Conservation (phyloP, 768 basidiomycete genomes). For the Gyrodon lividus region DNA sequence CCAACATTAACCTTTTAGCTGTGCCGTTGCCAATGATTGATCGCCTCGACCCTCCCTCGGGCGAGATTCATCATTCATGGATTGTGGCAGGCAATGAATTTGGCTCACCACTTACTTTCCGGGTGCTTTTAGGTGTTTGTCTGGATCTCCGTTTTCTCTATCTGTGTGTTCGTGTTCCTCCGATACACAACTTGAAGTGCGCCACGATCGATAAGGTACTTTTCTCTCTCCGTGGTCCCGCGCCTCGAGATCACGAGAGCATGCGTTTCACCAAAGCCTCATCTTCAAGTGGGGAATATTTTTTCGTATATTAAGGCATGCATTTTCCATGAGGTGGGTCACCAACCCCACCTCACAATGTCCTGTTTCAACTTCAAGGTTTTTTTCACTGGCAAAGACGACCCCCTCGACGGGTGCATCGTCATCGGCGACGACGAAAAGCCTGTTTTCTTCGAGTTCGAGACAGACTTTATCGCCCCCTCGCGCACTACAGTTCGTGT, state of each 20-base stretch:
- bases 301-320: slow-evolving; percentile 31
- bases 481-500: slow-evolving; percentile 28
- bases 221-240: slow-evolving; percentile 48
- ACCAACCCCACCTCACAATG: slow-evolving; percentile 22
- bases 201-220: slow-evolving; percentile 48
- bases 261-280: slow-evolving; percentile 30
- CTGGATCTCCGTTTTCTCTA: slow-evolving; percentile 17
- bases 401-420: slow-evolving; percentile 62
- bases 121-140: slow-evolving; percentile 14
- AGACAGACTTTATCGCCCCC: slow-evolving; percentile 42
- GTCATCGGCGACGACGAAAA: slow-evolving; percentile 64
- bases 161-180: slow-evolving; percentile 10
- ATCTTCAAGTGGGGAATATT: slow-evolving; percentile 20
- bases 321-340: neutral
- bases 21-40: slow-evolving; percentile 17
- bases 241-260: slow-evolving; percentile 52
- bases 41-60: slow-evolving; percentile 18
- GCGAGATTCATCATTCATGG: slow-evolving; percentile 4
- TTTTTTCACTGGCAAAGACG: slow-evolving; percentile 68
- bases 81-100: neutral
- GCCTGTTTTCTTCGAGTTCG: slow-evolving; percentile 64
- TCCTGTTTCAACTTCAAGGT: slow-evolving; percentile 47
- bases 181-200: slow-evolving; percentile 43
- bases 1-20: slow-evolving; percentile 28
- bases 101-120: slow-evolving; percentile 8